Evolutionary conservation across 805 yeast genomes (phyloP).

Genomic region (Ogataea parapolymorpha): DNA sequence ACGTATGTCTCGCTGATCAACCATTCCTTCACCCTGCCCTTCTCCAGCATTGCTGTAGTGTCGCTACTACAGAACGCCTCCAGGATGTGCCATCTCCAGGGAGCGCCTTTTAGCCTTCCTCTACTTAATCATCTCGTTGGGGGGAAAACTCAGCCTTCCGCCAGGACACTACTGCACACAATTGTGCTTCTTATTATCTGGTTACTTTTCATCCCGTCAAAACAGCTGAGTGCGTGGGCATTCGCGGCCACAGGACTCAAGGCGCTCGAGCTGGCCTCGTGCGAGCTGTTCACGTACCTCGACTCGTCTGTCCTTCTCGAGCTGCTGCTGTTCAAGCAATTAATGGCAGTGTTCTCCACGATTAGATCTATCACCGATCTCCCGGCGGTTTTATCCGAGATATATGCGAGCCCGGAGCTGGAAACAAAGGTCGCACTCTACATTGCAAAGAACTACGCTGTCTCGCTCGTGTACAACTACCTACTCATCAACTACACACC

Average conservation of each 20-base stretch:
- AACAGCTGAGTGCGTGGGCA: neutral
- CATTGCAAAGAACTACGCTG: neutral
- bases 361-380: neutral
- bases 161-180: neutral
- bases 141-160: neutral
- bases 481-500: neutral
- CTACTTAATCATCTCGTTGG: neutral
- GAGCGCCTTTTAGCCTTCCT: neutral
- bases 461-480: neutral
- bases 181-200: neutral
- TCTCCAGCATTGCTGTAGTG: neutral
- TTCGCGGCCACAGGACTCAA: neutral
- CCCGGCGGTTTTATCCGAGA: conserved; percentile 1
- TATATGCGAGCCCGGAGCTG: neutral
- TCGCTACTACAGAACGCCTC: neutral
- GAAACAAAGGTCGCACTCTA: neutral
- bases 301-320: conserved; percentile 3
- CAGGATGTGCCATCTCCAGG: neutral
- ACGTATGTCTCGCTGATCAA: neutral
- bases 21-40: neutral
- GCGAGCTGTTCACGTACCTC: conserved; percentile 3
- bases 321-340: conserved; percentile 3
- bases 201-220: neutral
- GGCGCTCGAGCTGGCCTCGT: neutral
- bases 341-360: neutral